These are phyloP conservation scores for Hydnomerulius pinastri DNA, from an alignment of 768 basidiomycete genomes.

Conservation along the genomic window DNA sequence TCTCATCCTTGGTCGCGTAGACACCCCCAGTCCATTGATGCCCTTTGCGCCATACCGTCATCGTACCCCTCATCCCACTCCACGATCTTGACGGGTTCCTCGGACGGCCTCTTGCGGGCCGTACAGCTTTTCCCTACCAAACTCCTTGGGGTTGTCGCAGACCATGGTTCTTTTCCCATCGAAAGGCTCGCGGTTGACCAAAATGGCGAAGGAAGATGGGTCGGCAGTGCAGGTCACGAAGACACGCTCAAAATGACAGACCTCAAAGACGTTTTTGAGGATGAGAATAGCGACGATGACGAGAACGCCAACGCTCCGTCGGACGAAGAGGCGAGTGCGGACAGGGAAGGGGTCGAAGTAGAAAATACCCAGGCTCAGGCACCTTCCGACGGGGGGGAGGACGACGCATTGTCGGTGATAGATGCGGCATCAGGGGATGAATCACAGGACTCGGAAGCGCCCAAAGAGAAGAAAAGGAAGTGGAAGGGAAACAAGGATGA, in stretches of 20 bases:
- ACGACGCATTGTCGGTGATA: slow-evolving; percentile 5
- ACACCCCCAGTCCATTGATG: slow-evolving; percentile 90
- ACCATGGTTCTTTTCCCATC: slow-evolving; percentile 91
- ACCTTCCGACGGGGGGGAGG: background rate
- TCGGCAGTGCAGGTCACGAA: slow-evolving; percentile 93
- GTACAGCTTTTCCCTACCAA: slow-evolving; percentile 88
- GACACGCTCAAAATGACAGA: slow-evolving; percentile 85
- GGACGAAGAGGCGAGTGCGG: slow-evolving; percentile 23
- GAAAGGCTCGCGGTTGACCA: slow-evolving; percentile 77
- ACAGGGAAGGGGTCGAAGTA: slow-evolving; percentile 12
- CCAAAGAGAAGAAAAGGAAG: slow-evolving; percentile 53
- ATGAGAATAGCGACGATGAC: slow-evolving; percentile 32
- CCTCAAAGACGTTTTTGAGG: slow-evolving; percentile 70
- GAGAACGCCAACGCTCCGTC: slow-evolving; percentile 26
- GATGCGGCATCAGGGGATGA: slow-evolving; percentile 25
- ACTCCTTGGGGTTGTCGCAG: slow-evolving; percentile 85
- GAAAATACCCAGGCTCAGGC: slow-evolving; percentile 16
- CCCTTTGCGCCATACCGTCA: slow-evolving; percentile 73
- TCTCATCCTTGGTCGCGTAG: slow-evolving; percentile 41
- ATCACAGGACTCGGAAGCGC: slow-evolving; percentile 26
- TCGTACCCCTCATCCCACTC: slow-evolving; percentile 62
- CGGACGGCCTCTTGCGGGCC: slow-evolving; percentile 87
- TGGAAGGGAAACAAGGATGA: slow-evolving; percentile 55
- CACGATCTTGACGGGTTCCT: slow-evolving; percentile 85
- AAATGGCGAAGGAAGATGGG: slow-evolving; percentile 69